Conservation (phyloP, 305 asterid genomes). For the Fraxinus platypoda region DNA sequence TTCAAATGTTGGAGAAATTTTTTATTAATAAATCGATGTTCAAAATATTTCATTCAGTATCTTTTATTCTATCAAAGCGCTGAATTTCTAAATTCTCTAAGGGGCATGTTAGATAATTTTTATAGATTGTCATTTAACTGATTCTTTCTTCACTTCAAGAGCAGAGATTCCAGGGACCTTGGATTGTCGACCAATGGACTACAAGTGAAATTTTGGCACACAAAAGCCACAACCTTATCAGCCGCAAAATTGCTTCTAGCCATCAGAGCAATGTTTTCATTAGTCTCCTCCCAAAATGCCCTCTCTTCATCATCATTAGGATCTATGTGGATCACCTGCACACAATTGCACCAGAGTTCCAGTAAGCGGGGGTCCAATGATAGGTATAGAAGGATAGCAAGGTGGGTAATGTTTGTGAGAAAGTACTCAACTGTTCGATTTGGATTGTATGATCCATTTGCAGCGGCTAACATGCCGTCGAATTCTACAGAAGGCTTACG, state of each 20-base stretch:
- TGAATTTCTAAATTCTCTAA: too few species aligned
- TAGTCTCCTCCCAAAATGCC: constrained; percentile 65
- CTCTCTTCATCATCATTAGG: constrained; percentile 59
- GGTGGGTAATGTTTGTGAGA: neutral
- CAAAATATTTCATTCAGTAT: neutral
- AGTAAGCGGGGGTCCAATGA: neutral
- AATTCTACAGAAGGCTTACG: constrained; percentile 36
- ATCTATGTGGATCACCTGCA: constrained; percentile 83
- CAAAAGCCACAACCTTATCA: constrained; percentile 58
- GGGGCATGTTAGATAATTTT: neutral
- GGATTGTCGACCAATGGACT: constrained; percentile 60
- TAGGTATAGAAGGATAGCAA: neutral
- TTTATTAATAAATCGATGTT: neutral
- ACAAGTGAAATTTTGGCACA: constrained; percentile 82
- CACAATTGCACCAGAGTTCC: neutral
- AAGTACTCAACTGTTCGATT: constrained; percentile 54
- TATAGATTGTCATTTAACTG: neutral
- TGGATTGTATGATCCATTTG: constrained; percentile 64
- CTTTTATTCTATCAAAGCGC: neutral
- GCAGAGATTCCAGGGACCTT: constrained; percentile 40
- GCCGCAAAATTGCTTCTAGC: constrained; percentile 45
- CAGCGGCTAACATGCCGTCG: constrained; percentile 64
- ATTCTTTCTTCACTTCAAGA: constrained; percentile 31
- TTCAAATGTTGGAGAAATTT: neutral
- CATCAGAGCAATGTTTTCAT: constrained; percentile 61